These are phyloP conservation scores for Sphagnurus paluster DNA, from an alignment of 1,284 basidiomycete species.

Conservation along the genomic window DNA sequence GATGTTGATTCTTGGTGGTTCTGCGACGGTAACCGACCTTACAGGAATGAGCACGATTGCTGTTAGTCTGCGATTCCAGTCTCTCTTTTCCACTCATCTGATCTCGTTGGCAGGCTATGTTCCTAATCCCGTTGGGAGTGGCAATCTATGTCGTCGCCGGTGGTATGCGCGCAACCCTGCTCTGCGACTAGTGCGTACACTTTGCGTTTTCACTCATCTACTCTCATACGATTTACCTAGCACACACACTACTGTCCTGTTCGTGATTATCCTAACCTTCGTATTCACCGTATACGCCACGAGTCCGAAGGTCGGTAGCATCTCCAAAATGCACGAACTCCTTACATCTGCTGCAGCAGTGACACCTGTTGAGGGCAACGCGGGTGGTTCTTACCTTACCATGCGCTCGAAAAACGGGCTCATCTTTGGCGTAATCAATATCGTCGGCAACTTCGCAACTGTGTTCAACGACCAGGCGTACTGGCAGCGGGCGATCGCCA, in stretches of 20 bases:
- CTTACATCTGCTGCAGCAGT: conserved; percentile 48
- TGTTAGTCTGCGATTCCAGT: conserved; percentile 23
- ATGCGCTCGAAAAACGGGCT: conserved; percentile 82
- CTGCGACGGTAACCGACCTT: conserved; percentile 75
- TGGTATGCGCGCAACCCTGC: conserved; percentile 61
- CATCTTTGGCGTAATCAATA: conserved; percentile 88
- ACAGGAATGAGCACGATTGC: conserved; percentile 85
- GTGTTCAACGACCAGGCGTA: conserved; percentile 80
- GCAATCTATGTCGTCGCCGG: conserved; percentile 61
- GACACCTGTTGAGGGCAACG: conserved; percentile 63
- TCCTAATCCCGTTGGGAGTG: conserved; percentile 69
- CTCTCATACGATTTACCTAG: too few species aligned
- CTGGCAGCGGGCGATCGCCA: conserved; percentile 89
- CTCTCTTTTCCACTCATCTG: background rate
- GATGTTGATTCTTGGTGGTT: conserved; percentile 65
- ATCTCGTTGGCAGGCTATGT: conserved; percentile 54
- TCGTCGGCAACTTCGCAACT: conserved; percentile 78
- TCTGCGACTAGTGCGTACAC: conserved; percentile 55
- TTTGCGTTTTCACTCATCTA: background rate
- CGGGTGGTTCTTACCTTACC: conserved; percentile 71
- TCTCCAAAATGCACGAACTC: conserved; percentile 57
- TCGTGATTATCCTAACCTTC: conserved; percentile 70
- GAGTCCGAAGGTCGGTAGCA: conserved; percentile 59
- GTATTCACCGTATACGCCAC: conserved; percentile 79
- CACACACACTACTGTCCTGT: conserved; percentile 80